Conservation (phyloP, 129 eudicot genomes). For the Mikania micrantha region DNA sequence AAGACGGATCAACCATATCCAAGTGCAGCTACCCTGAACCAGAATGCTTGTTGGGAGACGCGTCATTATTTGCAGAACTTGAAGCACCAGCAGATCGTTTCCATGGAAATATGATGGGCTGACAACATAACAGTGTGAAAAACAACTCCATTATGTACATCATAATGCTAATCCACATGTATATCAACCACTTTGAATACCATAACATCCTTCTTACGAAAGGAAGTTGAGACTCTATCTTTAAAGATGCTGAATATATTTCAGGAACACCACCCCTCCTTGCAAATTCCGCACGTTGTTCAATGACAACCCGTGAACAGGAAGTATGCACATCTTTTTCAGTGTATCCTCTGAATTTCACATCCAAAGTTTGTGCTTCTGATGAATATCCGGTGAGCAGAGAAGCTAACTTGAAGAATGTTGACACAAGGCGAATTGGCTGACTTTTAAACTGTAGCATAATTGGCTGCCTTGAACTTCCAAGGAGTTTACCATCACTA, state of each 20-base stretch:
- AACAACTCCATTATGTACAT: constrained; percentile 59
- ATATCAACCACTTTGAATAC: constrained; percentile 71
- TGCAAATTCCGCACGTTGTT: constrained; percentile 71
- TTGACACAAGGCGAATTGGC: constrained; percentile 57
- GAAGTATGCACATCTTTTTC: constrained; percentile 54
- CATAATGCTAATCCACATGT: constrained; percentile 53
- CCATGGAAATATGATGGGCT: constrained; percentile 49
- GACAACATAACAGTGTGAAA: constrained; percentile 62
- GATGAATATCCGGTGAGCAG: constrained; percentile 71
- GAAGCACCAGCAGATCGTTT: constrained; percentile 29
- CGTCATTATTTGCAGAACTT: constrained; percentile 11
- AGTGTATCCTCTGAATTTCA: constrained; percentile 49
- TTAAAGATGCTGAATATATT: constrained; percentile 59
- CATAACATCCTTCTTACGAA: constrained; percentile 58
- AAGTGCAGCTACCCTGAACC: constrained; percentile 27
- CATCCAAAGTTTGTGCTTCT: constrained; percentile 65
- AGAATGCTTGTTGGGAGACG: constrained; percentile 6
- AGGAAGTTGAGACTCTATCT: constrained; percentile 73
- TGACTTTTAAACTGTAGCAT: constrained; percentile 71
- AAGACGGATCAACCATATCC: constrained; percentile 1
- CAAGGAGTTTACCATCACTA: constrained; percentile 45
- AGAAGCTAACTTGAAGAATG: constrained; percentile 62
- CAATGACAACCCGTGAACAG: constrained; percentile 56
- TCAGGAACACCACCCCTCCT: constrained; percentile 80
- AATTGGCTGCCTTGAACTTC: constrained; percentile 62